Conservation (phyloP, 2,329 filamentous ascomycete species). For the Botrytis deweyae region DNA sequence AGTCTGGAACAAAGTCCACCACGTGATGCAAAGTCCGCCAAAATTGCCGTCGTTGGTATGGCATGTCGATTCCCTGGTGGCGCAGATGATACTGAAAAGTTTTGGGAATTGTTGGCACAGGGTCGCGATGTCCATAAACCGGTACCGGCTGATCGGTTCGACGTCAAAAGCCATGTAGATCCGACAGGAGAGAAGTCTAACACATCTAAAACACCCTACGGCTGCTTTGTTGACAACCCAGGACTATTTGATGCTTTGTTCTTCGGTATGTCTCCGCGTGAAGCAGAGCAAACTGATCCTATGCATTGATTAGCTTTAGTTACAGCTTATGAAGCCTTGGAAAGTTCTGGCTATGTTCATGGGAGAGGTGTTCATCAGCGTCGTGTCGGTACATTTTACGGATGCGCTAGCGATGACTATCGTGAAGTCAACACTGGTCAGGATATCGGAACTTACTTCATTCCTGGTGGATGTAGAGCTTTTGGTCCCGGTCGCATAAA, state of each 20-base stretch:
- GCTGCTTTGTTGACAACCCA: slow-evolving; percentile 69
- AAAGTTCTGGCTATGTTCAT: slow-evolving; percentile 70
- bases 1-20: neutral
- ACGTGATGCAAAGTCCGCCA: neutral
- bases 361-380: slow-evolving; percentile 28
- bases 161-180: slow-evolving; percentile 67
- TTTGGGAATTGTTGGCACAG: slow-evolving; percentile 8
- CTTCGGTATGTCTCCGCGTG: slow-evolving; percentile 81
- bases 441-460: slow-evolving; percentile 34
- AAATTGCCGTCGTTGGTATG: slow-evolving; percentile 17
- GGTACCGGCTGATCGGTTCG: slow-evolving; percentile 60
- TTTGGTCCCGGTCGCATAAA: slow-evolving; percentile 38
- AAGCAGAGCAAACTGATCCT: slow-evolving; percentile 76
- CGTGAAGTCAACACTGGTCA: slow-evolving; percentile 33
- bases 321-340: slow-evolving; percentile 76
- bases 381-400: slow-evolving; percentile 32
- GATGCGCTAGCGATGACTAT: slow-evolving; percentile 33
- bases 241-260: slow-evolving; percentile 75
- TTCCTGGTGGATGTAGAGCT: slow-evolving; percentile 31
- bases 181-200: slow-evolving; percentile 54
- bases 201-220: slow-evolving; percentile 67
- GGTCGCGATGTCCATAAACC: slow-evolving; percentile 23
- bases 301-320: slow-evolving; percentile 74
- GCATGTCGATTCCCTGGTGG: neutral
- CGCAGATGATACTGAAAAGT: neutral